Evolutionary conservation across 2,329 filamentous ascomycete genomes (phyloP), one percentile per base, ranked within the genome.

Genomic region (Arthroderma sp.): DNA sequence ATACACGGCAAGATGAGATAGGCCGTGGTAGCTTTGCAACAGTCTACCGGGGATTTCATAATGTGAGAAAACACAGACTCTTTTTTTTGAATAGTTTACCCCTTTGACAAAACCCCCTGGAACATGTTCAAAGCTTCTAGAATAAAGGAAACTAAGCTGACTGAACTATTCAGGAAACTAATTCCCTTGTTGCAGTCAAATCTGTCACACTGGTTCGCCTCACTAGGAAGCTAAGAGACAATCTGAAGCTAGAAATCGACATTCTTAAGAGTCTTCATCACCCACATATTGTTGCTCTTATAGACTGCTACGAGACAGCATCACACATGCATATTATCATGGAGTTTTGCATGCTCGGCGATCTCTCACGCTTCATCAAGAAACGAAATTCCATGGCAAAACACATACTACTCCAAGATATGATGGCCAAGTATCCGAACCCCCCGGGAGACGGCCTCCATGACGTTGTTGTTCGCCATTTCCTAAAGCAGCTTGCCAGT

Each of bases 21-120:
- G 93, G 93, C 62, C 93, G 93, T 75, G 93, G 93, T 61, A 97
- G 93, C 76, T 98, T 97, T 77, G 93, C 93, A 63, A 90, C 90
- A 64, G 93, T 98, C 63, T 97, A 93, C 71, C 83, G 87, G 70
- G 90, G 88, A 62, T 83, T 84, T 65, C 88, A 94, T 74, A 86
- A 86, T 75, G 90, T 95, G 76, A 74, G 84, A 75, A 57, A n/a
- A n/a, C n/a, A 4, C n/a, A 51, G 13, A n/a, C n/a, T n/a, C n/a
- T 6, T 21, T 51, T 4, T 21, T 28, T 25, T 25, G 13, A n/a
- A 51, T 15, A 11, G 1, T 19, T 11, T 25, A 19, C 25, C 8
- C 11, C n/a, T 21, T 44, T 11, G 25, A 49, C 51, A 9, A 28
- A 23, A 2, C 28, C 13, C 2, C 52, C 35, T 51, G 21, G 21